A percentile compares a stretch with the other conserved stretches of the same genome.
Evolutionary conservation across 345 rosid species (phyloP).

Genomic region (thale cress (Arabidopsis thaliana)): DNA sequence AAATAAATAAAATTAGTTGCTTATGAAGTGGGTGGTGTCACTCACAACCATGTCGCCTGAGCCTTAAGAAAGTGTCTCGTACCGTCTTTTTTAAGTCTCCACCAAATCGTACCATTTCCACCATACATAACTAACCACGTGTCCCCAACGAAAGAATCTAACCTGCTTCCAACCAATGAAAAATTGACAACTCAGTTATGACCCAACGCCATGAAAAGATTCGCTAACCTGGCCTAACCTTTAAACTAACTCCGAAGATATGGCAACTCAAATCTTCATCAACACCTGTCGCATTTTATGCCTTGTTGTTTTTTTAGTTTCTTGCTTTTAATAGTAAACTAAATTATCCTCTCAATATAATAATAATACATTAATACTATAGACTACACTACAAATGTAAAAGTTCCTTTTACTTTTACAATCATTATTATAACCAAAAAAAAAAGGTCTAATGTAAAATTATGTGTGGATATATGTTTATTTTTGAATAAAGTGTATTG

Average conservation of each 20-base stretch:
- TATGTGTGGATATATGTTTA: background rate
- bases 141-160: conserved; percentile 22
- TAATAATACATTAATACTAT: background rate
- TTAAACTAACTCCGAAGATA: conserved; percentile 42
- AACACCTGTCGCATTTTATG: conserved; percentile 19
- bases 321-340: background rate
- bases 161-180: background rate
- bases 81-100: conserved; percentile 40
- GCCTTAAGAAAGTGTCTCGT: conserved; percentile 37
- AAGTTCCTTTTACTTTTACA: background rate
- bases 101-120: conserved; percentile 36
- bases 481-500: background rate
- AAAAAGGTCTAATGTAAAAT: conserved; percentile 3
- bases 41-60: conserved; percentile 37
- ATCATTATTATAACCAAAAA: background rate
- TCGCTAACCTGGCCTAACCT: conserved; percentile 43
- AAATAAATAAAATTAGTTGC: background rate
- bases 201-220: conserved; percentile 37
- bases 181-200: conserved; percentile 8
- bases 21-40: conserved; percentile 27
- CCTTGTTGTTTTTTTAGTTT: background rate
- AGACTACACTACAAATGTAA: background rate
- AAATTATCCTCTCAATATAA: background rate
- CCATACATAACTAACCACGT: conserved; percentile 40
- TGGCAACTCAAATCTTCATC: conserved; percentile 25